Base-by-base conservation (phyloP, 495 filamentous ascomycete species). In the Chaetomium fimeti region DNA sequence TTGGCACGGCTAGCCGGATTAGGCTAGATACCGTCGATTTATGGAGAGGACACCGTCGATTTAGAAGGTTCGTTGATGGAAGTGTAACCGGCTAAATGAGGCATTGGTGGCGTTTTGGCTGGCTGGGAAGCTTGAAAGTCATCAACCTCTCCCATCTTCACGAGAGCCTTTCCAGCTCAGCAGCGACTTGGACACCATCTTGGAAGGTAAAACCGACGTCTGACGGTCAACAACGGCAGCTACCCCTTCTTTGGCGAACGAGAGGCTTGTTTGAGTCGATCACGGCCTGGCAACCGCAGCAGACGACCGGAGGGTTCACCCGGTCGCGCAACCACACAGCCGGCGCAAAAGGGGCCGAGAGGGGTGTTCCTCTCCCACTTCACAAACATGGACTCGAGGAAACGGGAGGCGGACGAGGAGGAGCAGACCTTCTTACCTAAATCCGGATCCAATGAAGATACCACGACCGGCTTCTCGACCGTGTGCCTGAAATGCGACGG, bases 351-450 rank as follows among this genome's bases (percentile, higher is more conserved):
- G 43, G n/a, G 16, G n/a, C 4, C 7, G 43, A 47, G 43, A n/a
- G 32, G 43, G 43, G 4, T n/a, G 3, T 20, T 11, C 18, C 18
- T 24, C 18, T 49, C n/a, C 45, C 45, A 36, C 32, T 36, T 1
- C 18, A n/a, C 18, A 4, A n/a, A 18, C 13, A 62, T 62, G 60
- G 60, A 53, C 18, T 20, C 36, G 28, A 22, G 9, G 4, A 55
- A 53, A 18, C 47, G 18, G 32, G 60, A 62, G 29, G 20, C 49
- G n/a, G 67, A 68, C 12, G 74, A 70, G 25, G 74, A 77, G 55
- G 74, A 73, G 25, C 70, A 76, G 40, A 75, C 72, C 3, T 76
- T 76, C 53, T 67, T 76, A 4, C 45, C 45, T 2, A 49, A 49
- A 29, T 22, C 48, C 48, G 32, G 18, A 25, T 24, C 49, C 9